Conservation (phyloP, 371 early-diverging fungal species). For the Actinomortierella wolfii region DNA sequence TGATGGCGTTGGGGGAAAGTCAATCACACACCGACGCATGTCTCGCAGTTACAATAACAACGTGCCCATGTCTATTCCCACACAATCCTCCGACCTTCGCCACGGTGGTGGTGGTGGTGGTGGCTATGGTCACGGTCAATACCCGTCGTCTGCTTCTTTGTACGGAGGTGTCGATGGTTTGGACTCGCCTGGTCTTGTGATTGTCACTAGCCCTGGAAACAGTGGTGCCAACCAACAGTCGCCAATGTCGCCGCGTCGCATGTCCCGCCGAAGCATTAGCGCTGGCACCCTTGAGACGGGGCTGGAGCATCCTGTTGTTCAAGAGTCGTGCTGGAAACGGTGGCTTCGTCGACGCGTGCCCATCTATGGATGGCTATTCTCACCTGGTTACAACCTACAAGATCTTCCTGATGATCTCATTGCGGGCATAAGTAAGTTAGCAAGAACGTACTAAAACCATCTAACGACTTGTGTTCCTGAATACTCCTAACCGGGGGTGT, state of each 20-base stretch:
- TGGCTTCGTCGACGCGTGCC: conserved; percentile 39
- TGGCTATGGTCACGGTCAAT: not conserved
- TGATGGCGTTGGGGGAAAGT: conserved; percentile 25
- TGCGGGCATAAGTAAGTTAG: conserved; percentile 47
- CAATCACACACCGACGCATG: conserved; percentile 28
- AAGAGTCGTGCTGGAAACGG: conserved; percentile 27
- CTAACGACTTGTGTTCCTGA: too few relatives aligned
- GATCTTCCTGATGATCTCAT: conserved; percentile 45
- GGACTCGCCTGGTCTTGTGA: too few relatives aligned
- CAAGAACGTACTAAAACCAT: not conserved
- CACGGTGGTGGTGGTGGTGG: not conserved
- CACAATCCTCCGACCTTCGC: not conserved
- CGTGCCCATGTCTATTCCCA: not conserved
- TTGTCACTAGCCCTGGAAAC: too few relatives aligned
- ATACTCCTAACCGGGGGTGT: too few relatives aligned
- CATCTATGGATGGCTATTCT: conserved; percentile 40
- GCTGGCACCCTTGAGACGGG: too few relatives aligned
- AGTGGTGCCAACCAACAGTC: too few relatives aligned
- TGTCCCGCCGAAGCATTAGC: too few relatives aligned
- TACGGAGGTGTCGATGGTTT: not conserved
- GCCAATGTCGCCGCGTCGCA: too few relatives aligned
- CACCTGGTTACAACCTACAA: conserved; percentile 36
- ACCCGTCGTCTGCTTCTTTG: not conserved
- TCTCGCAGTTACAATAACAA: conserved; percentile 17
- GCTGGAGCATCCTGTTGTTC: too few relatives aligned